Conservation (phyloP, 2,329 filamentous ascomycete genomes). For the Bipolaris cookei region DNA sequence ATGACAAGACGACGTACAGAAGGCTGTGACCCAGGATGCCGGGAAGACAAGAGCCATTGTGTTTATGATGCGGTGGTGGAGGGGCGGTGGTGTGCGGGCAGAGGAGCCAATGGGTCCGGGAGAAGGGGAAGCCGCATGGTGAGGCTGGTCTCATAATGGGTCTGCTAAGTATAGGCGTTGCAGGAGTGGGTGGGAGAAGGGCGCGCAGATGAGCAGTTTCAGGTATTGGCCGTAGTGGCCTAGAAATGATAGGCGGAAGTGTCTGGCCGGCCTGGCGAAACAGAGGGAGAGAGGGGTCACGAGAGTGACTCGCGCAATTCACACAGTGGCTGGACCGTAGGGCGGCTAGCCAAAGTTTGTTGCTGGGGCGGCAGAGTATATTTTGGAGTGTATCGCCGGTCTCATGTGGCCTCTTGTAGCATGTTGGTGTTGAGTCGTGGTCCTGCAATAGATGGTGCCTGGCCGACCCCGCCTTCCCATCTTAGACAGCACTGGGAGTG, state of each 20-base stretch:
- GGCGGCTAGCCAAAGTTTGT: slow-evolving; percentile 34
- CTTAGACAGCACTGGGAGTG: not conserved
- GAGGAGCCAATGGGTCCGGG: slow-evolving; percentile 38
- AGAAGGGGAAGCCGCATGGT: slow-evolving; percentile 33
- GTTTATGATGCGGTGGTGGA: slow-evolving; percentile 15
- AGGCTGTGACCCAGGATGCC: not conserved
- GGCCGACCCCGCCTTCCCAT: slow-evolving; percentile 18
- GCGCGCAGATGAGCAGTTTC: slow-evolving; percentile 44
- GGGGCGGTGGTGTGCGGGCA: slow-evolving; percentile 5
- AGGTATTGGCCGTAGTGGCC: slow-evolving; percentile 36
- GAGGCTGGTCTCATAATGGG: slow-evolving; percentile 26
- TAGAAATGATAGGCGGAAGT: slow-evolving; percentile 13
- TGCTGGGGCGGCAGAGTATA: slow-evolving; percentile 21
- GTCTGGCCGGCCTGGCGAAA: slow-evolving; percentile 13
- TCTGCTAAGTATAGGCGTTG: slow-evolving; percentile 46
- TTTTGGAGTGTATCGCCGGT: not conserved
- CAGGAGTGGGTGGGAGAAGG: slow-evolving; percentile 47
- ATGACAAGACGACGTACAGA: slow-evolving; percentile 5
- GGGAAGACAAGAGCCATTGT: not conserved
- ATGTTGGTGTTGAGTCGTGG: not conserved
- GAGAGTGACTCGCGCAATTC: slow-evolving; percentile 31
- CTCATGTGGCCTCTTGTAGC: not conserved
- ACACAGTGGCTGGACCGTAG: slow-evolving; percentile 32
- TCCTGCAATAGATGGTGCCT: not conserved
- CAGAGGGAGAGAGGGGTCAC: slow-evolving; percentile 20